phyloP scores from a whole-genome alignment of 2,329 filamentous ascomycete species.

The Colletotrichum brevisporum region DNA sequence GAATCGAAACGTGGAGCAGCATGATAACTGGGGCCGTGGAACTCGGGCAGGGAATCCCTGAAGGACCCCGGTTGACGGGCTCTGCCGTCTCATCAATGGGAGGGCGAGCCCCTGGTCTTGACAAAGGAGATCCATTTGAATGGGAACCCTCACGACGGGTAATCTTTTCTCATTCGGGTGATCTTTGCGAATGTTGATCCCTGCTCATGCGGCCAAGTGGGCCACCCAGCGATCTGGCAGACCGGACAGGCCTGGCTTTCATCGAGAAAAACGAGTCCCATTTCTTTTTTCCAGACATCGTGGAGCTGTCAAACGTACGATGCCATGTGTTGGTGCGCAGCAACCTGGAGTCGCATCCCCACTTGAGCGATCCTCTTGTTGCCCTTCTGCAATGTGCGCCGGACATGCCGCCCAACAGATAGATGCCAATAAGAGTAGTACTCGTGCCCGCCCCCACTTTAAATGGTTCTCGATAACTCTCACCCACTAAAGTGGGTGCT shows the following conservation, averaged over 20 bases:
- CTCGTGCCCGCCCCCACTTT: too few relatives aligned
- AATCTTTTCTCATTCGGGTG: conserved; percentile 40
- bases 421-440: not conserved
- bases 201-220: conserved; percentile 34
- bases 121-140: conserved; percentile 31
- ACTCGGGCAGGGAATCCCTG: conserved; percentile 24
- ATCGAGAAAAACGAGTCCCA: conserved; percentile 36
- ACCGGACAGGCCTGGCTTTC: conserved; percentile 34
- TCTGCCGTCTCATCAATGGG: conserved; percentile 41
- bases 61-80: conserved; percentile 37
- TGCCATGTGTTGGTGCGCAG: conserved; percentile 37
- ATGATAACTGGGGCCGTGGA: conserved; percentile 25
- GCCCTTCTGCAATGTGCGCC: conserved; percentile 22
- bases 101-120: conserved; percentile 25
- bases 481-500: not conserved
- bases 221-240: conserved; percentile 40
- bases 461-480: too few relatives aligned
- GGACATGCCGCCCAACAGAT: conserved; percentile 29
- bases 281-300: conserved; percentile 36
- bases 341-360: conserved; percentile 24
- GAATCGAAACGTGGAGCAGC: conserved; percentile 35
- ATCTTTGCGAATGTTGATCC: conserved; percentile 37
- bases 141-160: conserved; percentile 31
- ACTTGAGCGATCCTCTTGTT: conserved; percentile 24
- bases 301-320: conserved; percentile 39